phyloP scores from a whole-genome alignment of 192 early-diverging fungal species.

The Cetraspora pellucida region DNA sequence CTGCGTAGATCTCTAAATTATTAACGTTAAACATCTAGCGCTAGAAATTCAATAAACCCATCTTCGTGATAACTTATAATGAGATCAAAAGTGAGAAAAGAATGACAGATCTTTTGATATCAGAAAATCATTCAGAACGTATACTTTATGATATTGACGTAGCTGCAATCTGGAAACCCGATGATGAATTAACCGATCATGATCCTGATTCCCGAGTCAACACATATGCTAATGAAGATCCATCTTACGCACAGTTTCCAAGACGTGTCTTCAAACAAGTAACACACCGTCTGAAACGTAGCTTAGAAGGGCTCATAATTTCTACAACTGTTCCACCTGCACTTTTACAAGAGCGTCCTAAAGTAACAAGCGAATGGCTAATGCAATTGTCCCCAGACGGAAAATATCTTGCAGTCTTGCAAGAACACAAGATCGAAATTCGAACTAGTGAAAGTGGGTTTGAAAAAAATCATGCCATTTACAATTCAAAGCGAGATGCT shows the following conservation, averaged over 20 bases:
- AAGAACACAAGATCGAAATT: slow-evolving; percentile 50
- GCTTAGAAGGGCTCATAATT: slow-evolving; percentile 29
- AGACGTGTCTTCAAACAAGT: slow-evolving; percentile 32
- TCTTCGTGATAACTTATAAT: too few species aligned
- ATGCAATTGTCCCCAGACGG: slow-evolving; percentile 43
- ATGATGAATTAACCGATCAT: slow-evolving; percentile 37
- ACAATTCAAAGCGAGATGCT: slow-evolving; percentile 37
- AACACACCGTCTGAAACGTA: slow-evolving; percentile 27
- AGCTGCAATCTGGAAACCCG: slow-evolving; percentile 45
- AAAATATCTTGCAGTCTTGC: slow-evolving; percentile 43
- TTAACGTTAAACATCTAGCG: too few species aligned
- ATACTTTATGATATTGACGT: slow-evolving; percentile 47
- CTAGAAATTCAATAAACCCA: too few species aligned
- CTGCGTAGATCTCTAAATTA: too few species aligned
- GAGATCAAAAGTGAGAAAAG: too few species aligned
- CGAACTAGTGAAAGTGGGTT: slow-evolving; percentile 42
- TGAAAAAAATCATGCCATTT: slow-evolving; percentile 45
- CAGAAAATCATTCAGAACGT: background rate
- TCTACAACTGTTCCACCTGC: slow-evolving; percentile 50
- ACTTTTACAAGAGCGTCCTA: slow-evolving; percentile 40
- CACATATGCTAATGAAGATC: slow-evolving; percentile 21
- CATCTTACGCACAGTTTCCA: slow-evolving; percentile 31
- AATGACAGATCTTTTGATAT: too few species aligned
- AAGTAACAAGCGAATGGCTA: slow-evolving; percentile 41
- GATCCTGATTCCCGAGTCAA: slow-evolving; percentile 23